Evolutionary conservation across 2,329 filamentous ascomycete genomes (phyloP).

Genomic region (Metarhizium guizhouense): DNA sequence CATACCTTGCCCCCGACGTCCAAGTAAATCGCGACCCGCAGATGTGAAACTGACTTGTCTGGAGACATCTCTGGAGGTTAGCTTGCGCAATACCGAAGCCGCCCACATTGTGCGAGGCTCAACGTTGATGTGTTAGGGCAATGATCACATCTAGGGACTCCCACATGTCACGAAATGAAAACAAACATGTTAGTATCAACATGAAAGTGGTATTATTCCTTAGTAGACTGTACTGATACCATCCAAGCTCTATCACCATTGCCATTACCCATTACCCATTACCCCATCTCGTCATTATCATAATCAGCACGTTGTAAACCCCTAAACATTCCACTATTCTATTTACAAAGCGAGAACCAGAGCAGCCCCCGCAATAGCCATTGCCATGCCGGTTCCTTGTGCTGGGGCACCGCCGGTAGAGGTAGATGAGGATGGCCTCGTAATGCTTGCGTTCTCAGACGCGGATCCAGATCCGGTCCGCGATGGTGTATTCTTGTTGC

Average conservation of each 20-base stretch:
- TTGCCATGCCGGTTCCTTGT: constrained; percentile 12
- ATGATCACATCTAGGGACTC: not conserved
- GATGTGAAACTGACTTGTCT: too few relatives aligned
- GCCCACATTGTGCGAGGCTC: too few relatives aligned
- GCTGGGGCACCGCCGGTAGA: constrained; percentile 17
- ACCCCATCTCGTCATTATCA: not conserved
- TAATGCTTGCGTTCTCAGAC: not conserved
- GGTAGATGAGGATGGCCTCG: not conserved
- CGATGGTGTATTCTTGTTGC: not conserved
- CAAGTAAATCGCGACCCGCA: not conserved
- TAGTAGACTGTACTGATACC: constrained; percentile 1
- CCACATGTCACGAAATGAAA: not conserved
- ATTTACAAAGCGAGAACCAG: constrained; percentile 18
- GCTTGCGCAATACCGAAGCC: too few relatives aligned
- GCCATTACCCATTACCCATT: not conserved
- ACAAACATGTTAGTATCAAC: not conserved
- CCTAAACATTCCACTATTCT: not conserved
- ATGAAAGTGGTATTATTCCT: not conserved
- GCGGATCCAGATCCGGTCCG: not conserved
- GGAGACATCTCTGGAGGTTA: too few relatives aligned
- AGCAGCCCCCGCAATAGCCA: constrained; percentile 19
- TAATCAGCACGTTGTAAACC: not conserved
- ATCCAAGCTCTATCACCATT: not conserved
- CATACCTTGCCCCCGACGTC: not conserved
- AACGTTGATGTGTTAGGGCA: too few relatives aligned